A percentile compares a stretch with the other conserved stretches of the same genome.
Conservation (phyloP, 371 early-diverging fungal genomes). For the Lichtheimia corymbifera region DNA sequence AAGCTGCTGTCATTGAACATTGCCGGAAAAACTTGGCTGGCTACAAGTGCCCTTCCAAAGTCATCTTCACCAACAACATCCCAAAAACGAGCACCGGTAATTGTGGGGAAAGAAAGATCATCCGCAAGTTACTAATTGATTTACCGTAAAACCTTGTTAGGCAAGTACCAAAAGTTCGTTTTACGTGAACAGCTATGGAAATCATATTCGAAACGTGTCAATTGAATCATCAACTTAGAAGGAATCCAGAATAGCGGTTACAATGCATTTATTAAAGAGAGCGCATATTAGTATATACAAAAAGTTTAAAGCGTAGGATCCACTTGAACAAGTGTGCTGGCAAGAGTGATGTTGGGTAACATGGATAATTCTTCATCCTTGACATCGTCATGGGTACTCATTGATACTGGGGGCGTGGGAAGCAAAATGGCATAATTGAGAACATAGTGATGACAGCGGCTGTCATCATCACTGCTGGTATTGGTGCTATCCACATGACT, state of each 20-base stretch:
- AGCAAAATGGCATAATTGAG: no score
- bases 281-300: no score
- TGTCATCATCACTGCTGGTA: neutral
- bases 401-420: no score
- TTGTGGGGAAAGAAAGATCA: neutral
- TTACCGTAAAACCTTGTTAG: constrained; percentile 12
- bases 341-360: no score
- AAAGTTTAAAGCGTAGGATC: no score
- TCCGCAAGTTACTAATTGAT: neutral
- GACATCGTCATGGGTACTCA: no score
- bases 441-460: neutral
- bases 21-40: constrained; percentile 56
- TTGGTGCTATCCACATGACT: neutral
- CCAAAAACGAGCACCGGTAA: constrained; percentile 47
- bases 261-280: no score
- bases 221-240: no score
- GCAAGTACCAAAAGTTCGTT: constrained; percentile 40
- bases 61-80: constrained; percentile 25
- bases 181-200: constrained; percentile 26
- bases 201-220: constrained; percentile 14
- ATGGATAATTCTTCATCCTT: no score
- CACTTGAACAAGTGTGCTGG: no score
- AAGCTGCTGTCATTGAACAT: constrained; percentile 37
- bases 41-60: constrained; percentile 42
- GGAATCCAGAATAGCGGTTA: no score